Evolutionary conservation across 371 early-diverging fungal species (phyloP).

Genomic region (Mortierella sp.): DNA sequence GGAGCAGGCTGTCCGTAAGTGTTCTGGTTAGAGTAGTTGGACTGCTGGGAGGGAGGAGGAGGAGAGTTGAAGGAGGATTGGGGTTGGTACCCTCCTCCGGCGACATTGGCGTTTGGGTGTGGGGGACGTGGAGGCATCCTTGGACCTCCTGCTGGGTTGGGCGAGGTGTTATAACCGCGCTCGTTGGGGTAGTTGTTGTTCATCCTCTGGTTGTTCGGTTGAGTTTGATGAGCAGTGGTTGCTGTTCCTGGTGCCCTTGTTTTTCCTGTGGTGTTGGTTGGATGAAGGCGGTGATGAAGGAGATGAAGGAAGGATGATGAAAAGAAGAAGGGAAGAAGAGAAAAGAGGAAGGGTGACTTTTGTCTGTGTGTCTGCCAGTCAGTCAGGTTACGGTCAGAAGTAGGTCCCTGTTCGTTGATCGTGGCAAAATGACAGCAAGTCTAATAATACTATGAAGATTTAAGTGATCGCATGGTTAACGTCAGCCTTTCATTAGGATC

Average conservation of each 20-base stretch:
- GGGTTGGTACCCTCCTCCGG: conserved; percentile 21
- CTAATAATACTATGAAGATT: too few species aligned
- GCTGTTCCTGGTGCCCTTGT: too few species aligned
- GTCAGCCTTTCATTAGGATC: too few species aligned
- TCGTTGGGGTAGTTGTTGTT: conserved; percentile 45
- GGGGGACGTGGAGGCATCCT: conserved; percentile 36
- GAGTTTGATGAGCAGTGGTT: neutral
- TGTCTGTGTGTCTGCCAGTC: neutral
- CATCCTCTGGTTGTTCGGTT: conserved; percentile 1
- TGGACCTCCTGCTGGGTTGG: conserved; percentile 24
- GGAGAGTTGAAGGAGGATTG: conserved; percentile 25
- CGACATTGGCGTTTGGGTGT: conserved; percentile 4
- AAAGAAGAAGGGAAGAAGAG: neutral
- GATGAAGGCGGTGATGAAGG: neutral
- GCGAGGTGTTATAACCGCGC: conserved; percentile 36
- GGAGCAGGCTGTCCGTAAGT: conserved; percentile 46
- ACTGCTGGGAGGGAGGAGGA: conserved; percentile 7
- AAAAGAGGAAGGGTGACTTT: neutral
- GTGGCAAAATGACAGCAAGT: too few species aligned
- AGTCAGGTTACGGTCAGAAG: too few species aligned
- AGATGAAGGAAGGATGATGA: neutral
- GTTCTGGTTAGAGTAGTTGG: conserved; percentile 28
- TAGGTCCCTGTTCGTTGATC: too few species aligned
- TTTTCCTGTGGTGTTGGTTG: too few species aligned
- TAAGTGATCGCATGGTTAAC: too few species aligned